Base-by-base conservation (phyloP, 78 protist species). In the Monocercomonoides exilis region DNA sequence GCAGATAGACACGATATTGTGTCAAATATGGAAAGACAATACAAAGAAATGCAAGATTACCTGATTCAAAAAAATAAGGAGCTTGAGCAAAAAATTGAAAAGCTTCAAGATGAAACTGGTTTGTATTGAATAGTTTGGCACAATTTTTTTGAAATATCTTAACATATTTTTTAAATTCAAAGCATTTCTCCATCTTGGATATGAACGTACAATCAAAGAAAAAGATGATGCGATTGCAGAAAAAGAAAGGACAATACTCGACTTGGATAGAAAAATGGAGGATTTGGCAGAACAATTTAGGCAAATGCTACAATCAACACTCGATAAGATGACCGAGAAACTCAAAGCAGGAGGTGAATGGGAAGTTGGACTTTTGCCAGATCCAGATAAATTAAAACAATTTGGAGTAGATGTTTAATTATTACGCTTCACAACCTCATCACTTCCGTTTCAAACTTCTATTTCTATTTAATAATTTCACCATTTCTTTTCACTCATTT, bases 161-260 rank as follows among this genome's bases (percentile, higher is more conserved):
- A 11, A 54, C 70, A 54, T 29, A 54, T 54, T 21, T 21, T 29
- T 54, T 54, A 11, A 29, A 11, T 11, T 29, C 21, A 11, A 11
- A 54, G 70, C 70, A 29, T 54, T 29, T 21, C 70, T 54, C 70
- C 70, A 54, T 54, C 70, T 54, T 29, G 21, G 21, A 29, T 54
- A 54, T 54, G 70, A 54, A 54, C 70, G 70, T 54, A 29, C 70
- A 54, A 54, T 54, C 70, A 54, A 54, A 54, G 70, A 54, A 54
- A 54, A 54, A 54, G 70, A 54, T 54, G 70, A 54, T 54, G 11
- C 70, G 21, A 54, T 54, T 21, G 70, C 70, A 54, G 70, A 54
- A 54, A 54, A 54, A 21, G 70, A 54, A 54, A 54, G 70, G 70
- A 54, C 70, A 54, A 54, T 54, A 11, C 11, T 54, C 21, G 70